Evolutionary conservation across 2,329 filamentous ascomycete genomes (phyloP), one percentile per base, ranked within the genome.

Genomic region (Verticillium klebahnii): DNA sequence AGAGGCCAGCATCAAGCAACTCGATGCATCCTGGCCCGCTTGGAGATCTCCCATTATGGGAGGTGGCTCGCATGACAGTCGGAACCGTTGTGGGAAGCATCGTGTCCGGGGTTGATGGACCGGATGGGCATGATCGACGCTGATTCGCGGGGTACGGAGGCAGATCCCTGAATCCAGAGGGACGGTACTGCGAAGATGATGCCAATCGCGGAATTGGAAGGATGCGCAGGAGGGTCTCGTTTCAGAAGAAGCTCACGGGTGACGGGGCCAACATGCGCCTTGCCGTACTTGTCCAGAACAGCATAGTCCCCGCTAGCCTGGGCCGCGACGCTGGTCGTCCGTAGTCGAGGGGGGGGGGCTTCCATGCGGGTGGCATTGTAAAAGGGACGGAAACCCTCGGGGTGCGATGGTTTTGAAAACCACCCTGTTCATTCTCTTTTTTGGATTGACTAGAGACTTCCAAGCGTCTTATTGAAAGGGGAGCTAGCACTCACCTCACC

Each of bases 51-150:
- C 31, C 55, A 23, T 25, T 14, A 37, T 7, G 55, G 55, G 11
- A 36, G 31, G 9, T 39, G 11, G 39, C 15, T 17, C 37, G 57
- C 57, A 58, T 58, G 39, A 58, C 23, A 58, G 57, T 50, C 34
- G 15, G 14, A 19, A 25, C 57, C 57, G 37, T 50, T 50, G 45
- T 25, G 36, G 57, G 57, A 29, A 19, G 57, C 11, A 34, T 15
- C 57, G 57, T 58, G 57, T 58, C 57, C 57, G 57, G 57, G 57
- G 45, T 58, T 58, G 39, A 58, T 58, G 57, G 39, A 19, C 39
- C 37, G 32, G 37, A 58, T 34, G 25, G 23, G 7, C 23, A 39
- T 29, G 57, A 58, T 58, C 57, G 57, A 50, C 57, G 39, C 57
- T 58, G 37, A 58, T 58, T 58, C 57, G 57, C 39, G 57, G 57